phyloP scores from a whole-genome alignment of 2,329 filamentous ascomycete species.

The Daldinia sp. region DNA sequence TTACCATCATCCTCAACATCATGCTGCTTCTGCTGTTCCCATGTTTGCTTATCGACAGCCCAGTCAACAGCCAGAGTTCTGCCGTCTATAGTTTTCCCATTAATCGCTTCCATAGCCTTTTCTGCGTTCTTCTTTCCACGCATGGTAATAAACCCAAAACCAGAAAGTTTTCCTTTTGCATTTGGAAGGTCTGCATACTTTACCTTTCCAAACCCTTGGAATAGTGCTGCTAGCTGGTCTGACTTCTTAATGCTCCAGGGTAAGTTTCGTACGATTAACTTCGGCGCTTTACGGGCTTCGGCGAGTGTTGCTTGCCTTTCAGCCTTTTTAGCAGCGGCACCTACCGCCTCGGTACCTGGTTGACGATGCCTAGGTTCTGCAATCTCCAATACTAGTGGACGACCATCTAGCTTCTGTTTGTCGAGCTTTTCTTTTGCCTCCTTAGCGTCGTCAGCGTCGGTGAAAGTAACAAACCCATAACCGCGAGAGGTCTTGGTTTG shows the following conservation, averaged over 20 bases:
- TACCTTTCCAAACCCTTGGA: conserved; percentile 89
- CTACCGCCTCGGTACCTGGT: conserved; percentile 43
- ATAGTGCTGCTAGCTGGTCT: conserved; percentile 80
- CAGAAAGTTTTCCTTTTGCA: conserved; percentile 76
- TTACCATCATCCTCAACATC: conserved; percentile 40
- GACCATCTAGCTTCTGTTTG: conserved; percentile 78
- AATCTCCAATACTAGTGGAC: conserved; percentile 84
- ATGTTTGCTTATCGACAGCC: conserved; percentile 91
- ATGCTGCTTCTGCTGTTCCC: conserved; percentile 74
- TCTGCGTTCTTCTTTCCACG: conserved; percentile 90
- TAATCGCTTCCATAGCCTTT: conserved; percentile 82
- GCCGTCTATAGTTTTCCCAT: conserved; percentile 90
- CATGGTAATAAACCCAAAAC: conserved; percentile 93
- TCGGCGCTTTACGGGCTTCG: conserved; percentile 69
- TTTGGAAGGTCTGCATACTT: conserved; percentile 87
- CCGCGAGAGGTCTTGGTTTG: conserved; percentile 87
- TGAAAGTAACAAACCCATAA: conserved; percentile 96
- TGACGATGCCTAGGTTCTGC: conserved; percentile 82
- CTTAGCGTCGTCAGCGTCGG: conserved; percentile 88
- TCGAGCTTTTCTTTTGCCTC: conserved; percentile 84
- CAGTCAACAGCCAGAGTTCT: conserved; percentile 92
- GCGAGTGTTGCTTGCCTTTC: conserved; percentile 68
- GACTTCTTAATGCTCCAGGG: conserved; percentile 94
- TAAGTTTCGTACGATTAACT: conserved; percentile 89
- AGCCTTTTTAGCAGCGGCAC: conserved; percentile 63